Conservation (phyloP, 2,329 filamentous ascomycete genomes). For the Podosphaera fusca region DNA sequence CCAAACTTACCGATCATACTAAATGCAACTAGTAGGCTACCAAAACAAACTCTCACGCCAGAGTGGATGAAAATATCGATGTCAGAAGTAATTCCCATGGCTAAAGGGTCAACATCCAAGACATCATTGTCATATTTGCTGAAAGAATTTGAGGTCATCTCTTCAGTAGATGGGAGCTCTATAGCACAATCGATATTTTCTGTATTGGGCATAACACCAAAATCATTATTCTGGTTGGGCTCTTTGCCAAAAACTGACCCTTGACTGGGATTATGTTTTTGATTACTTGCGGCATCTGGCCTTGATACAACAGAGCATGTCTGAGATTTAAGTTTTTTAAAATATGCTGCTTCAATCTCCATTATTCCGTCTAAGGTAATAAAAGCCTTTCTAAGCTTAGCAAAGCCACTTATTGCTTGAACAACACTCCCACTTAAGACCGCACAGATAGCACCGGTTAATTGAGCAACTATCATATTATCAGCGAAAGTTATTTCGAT, state of each 20-base stretch:
- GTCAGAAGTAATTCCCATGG: constrained; percentile 44
- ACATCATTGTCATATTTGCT: constrained; percentile 6
- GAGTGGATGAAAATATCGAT: constrained; percentile 79
- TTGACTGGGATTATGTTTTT: neutral
- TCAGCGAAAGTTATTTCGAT: neutral
- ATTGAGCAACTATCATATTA: constrained; percentile 35
- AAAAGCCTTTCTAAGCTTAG: constrained; percentile 77
- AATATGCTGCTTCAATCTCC: constrained; percentile 40
- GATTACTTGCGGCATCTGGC: neutral
- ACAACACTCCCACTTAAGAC: constrained; percentile 84
- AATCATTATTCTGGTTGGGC: neutral
- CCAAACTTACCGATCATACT: constrained; percentile 41
- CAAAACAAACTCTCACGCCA: constrained; percentile 73
- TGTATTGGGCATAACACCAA: neutral
- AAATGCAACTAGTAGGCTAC: constrained; percentile 64
- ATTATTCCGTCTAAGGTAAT: constrained; percentile 60
- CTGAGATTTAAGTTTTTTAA: constrained; percentile 15
- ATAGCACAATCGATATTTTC: neutral
- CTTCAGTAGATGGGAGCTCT: neutral
- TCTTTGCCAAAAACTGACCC: neutral
- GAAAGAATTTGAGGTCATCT: neutral
- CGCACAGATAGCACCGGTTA: constrained; percentile 73
- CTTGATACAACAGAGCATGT: constrained; percentile 5
- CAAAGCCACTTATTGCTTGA: constrained; percentile 77
- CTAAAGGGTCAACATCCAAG: constrained; percentile 21